Base-by-base conservation (phyloP, 176 grass and related monocot species). In the Hordeum marinum region DNA sequence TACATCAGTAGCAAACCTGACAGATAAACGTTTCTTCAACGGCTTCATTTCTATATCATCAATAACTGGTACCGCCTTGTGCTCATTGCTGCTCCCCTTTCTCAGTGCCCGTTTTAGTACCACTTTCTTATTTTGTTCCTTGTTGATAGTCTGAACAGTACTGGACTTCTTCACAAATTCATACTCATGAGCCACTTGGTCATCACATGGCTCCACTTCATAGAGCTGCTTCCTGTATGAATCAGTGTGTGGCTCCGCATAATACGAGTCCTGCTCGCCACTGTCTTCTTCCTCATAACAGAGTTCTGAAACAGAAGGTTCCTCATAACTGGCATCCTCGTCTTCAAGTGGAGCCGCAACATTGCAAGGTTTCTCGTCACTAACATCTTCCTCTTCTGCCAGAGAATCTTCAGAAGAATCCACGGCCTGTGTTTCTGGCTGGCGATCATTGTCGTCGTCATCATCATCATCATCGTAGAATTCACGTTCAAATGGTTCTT, bases 1-100 rank as follows among this genome's bases (percentile, higher is more conserved):
- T 74, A 82, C 81, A 75, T 81, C 76, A 78, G 63, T 59, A 62
- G 83, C 58, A 80, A 87, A 90, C 67, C 80, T 86, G 78, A 87
- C 85, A 81, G 61, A 85, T 1, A 69, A 57, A 9, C 70, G 34
- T 81, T 92, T 86, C 63, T 92, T 89, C 60, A 61, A 42, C 0
- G 76, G 84, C 42, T 69, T 83, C 11, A 12, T 39, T 63, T 68
- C 75, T 25, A 72, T 46, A 75, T 61, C 82, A 45, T 76, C 61
- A 39, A 11, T 26, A 6, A 45, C 5, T 21, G 20, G 25, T 42
- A 85, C 23, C 15, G 80, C 78, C 37, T 75, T 54, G 17, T 77
- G 71, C 9, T 34, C 43, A 63, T 32, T 86, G 34, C 4, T 78
- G 41, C 6, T 32, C 1, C 15, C 12, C 32, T 27, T 77, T 70